Conservation (phyloP, 345 rosid genomes). For the Sapria himalayana region DNA sequence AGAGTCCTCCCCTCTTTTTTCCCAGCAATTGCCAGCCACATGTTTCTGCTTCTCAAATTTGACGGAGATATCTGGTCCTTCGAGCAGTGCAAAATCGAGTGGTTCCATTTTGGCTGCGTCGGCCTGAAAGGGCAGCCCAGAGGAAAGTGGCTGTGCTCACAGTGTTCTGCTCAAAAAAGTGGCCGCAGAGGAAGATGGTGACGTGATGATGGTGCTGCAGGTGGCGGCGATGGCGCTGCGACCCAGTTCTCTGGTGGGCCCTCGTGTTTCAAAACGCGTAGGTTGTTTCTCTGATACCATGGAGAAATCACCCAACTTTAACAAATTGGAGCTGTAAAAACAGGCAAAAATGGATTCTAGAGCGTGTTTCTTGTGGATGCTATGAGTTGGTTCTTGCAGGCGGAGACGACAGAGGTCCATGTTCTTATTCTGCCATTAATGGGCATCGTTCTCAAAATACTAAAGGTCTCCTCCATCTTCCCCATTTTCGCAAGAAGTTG, state of each 20-base stretch:
- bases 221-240: no score
- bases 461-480: slow-evolving; percentile 24
- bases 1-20: neutral
- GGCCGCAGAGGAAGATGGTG: slow-evolving; percentile 50
- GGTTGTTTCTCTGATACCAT: no score
- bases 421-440: no score
- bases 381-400: no score
- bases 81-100: slow-evolving; percentile 85
- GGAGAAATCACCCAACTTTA: no score
- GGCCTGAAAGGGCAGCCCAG: slow-evolving; percentile 72
- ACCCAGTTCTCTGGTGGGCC: no score
- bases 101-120: slow-evolving; percentile 95
- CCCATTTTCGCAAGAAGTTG: slow-evolving; percentile 53
- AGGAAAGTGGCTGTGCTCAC: slow-evolving; percentile 90
- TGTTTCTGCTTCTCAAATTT: slow-evolving; percentile 3
- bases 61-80: slow-evolving; percentile 3
- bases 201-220: no score
- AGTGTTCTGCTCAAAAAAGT: slow-evolving; percentile 43
- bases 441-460: slow-evolving; percentile 45
- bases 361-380: no score
- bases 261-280: no score
- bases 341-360: no score
- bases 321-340: no score
- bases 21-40: neutral
- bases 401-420: no score